Conservation (phyloP, 2,329 filamentous ascomycete genomes). For the Ceratocystis cubensis region DNA sequence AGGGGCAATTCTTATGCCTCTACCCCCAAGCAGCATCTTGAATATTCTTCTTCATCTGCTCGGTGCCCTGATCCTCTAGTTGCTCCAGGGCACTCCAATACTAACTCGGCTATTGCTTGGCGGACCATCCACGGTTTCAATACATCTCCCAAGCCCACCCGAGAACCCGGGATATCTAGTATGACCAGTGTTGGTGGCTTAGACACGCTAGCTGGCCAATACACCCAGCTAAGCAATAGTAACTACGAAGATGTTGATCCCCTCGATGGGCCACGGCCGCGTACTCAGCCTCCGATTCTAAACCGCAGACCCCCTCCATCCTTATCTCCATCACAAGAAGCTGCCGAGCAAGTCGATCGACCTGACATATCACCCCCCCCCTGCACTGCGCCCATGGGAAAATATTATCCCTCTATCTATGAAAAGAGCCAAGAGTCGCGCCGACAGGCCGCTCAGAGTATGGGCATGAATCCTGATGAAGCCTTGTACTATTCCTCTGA, state of each 20-base stretch:
- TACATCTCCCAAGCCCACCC: neutral
- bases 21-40: neutral
- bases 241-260: slow-evolving; percentile 19
- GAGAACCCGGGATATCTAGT: slow-evolving; percentile 3
- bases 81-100: neutral
- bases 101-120: slow-evolving; percentile 15
- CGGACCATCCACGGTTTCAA: slow-evolving; percentile 17
- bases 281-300: slow-evolving; percentile 39
- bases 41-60: slow-evolving; percentile 11
- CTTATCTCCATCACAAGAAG: neutral
- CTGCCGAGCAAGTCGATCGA: neutral
- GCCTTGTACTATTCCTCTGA: slow-evolving; percentile 17
- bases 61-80: neutral
- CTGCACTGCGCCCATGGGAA: slow-evolving; percentile 42
- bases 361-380: neutral
- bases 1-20: slow-evolving; percentile 1
- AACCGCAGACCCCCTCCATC: slow-evolving; percentile 24
- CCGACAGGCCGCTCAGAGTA: neutral
- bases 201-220: neutral
- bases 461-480: neutral
- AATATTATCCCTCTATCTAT: slow-evolving; percentile 53
- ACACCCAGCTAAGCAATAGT: neutral
- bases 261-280: slow-evolving; percentile 34
- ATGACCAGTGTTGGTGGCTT: slow-evolving; percentile 8
- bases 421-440: slow-evolving; percentile 31